Percentiles rank a stretch among this genome's conserved stretches.
These are phyloP conservation scores for Boletellus ananiceps DNA, from an alignment of 768 basidiomycete genomes.

Conservation along the genomic window DNA sequence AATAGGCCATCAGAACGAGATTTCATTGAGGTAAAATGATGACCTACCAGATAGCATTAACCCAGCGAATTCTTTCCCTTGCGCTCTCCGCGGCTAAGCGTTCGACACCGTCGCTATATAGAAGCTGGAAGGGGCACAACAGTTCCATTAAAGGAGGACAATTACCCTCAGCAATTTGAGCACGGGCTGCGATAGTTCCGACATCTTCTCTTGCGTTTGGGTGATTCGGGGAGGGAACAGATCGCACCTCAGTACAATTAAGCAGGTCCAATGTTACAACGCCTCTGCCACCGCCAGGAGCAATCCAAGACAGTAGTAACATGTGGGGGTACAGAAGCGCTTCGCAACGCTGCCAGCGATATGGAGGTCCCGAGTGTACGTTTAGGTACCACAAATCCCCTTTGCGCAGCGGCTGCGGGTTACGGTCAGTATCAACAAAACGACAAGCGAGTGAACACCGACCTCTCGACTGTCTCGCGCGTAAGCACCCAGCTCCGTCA, in stretches of 20 bases:
- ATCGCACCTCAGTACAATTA: constrained; percentile 83
- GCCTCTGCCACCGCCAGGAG: constrained; percentile 76
- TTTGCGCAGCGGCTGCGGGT: constrained; percentile 72
- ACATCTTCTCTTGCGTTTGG: constrained; percentile 81
- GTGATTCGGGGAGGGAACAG: constrained; percentile 76
- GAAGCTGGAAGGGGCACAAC: constrained; percentile 85
- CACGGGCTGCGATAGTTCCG: constrained; percentile 74
- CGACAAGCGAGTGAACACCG: constrained; percentile 6
- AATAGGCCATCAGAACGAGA: constrained; percentile 1
- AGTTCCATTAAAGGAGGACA: constrained; percentile 56
- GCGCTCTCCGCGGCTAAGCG: constrained; percentile 85
- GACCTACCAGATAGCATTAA: constrained; percentile 80
- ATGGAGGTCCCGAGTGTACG: constrained; percentile 78
- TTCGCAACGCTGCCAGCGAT: constrained; percentile 77
- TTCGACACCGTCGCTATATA: constrained; percentile 88
- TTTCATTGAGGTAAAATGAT: neutral
- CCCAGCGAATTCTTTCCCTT: constrained; percentile 84
- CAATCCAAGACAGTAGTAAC: constrained; percentile 83
- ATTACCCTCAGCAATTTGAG: constrained; percentile 47
- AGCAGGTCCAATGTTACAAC: constrained; percentile 83
- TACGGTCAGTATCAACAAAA: constrained; percentile 8
- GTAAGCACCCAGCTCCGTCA: constrained; percentile 43
- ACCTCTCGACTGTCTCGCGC: constrained; percentile 43
- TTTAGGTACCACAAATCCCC: constrained; percentile 91
- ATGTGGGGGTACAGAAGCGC: constrained; percentile 80